Evolutionary conservation across 164 flowering plant species (phyloP).

Genomic region (Vitis rupestris): DNA sequence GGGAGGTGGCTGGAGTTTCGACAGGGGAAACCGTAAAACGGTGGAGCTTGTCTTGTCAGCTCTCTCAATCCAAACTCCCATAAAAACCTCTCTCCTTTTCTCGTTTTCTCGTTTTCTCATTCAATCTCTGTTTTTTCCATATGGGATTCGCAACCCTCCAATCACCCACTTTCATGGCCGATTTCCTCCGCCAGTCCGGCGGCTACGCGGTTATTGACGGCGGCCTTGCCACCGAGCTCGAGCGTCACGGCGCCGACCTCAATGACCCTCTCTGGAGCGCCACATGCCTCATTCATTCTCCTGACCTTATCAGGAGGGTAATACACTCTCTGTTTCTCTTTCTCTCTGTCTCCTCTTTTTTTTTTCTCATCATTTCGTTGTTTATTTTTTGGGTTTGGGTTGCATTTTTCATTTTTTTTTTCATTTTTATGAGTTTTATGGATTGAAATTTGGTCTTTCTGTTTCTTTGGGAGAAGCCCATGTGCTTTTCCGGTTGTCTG

Average conservation of each 20-base stretch:
- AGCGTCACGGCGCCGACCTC: constrained; percentile 85
- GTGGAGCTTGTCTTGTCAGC: too few relatives aligned
- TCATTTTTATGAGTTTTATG: background rate
- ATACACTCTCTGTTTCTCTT: constrained; percentile 3
- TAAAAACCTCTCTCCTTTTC: too few relatives aligned
- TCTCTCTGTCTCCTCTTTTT: constrained; percentile 6
- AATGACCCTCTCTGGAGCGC: constrained; percentile 98
- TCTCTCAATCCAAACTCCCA: too few relatives aligned
- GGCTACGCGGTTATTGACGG: constrained; percentile 87
- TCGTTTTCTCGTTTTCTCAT: too few relatives aligned
- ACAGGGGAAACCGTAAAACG: too few relatives aligned
- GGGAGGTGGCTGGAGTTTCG: too few relatives aligned
- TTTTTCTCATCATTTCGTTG: background rate
- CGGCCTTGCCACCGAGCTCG: constrained; percentile 94
- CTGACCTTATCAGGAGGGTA: constrained; percentile 76
- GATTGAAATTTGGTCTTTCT: background rate
- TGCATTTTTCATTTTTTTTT: background rate
- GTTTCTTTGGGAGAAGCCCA: too few relatives aligned
- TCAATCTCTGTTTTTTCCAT: too few relatives aligned
- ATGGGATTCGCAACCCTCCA: background rate
- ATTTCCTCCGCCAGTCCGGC: constrained; percentile 55
- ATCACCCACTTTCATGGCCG: constrained; percentile 17
- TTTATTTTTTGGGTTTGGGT: background rate
- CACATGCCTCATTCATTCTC: constrained; percentile 75
- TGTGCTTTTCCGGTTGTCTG: too few relatives aligned